Evolutionary conservation across 2,329 filamentous ascomycete genomes (phyloP).

Genomic region (Dactylonectria estremocensis): DNA sequence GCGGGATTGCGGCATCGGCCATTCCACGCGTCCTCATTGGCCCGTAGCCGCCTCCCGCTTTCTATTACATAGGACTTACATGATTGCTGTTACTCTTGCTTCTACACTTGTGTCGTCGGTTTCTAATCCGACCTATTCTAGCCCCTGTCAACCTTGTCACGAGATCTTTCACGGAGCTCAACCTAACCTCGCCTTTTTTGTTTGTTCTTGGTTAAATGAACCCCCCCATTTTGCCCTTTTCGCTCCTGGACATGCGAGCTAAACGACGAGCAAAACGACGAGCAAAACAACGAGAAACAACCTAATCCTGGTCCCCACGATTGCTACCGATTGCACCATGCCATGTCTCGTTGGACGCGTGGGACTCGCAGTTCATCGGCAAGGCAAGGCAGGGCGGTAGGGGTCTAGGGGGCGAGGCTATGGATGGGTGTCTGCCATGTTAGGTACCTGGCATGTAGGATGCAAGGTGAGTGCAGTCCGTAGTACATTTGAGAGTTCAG

Average conservation of each 20-base stretch:
- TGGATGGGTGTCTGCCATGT: slow-evolving; percentile 22
- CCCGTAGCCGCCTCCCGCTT: slow-evolving; percentile 45
- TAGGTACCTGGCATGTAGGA: slow-evolving; percentile 14
- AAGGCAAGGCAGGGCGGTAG: slow-evolving; percentile 17
- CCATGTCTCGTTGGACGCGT: slow-evolving; percentile 23
- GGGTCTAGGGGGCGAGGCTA: slow-evolving; percentile 2
- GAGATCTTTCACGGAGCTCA: slow-evolving; percentile 45
- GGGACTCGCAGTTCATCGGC: slow-evolving; percentile 20
- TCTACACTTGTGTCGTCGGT: slow-evolving; percentile 26
- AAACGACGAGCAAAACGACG: slow-evolving; percentile 1
- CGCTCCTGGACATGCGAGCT: neutral
- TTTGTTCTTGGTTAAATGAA: slow-evolving; percentile 41
- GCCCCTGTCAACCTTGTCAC: slow-evolving; percentile 43
- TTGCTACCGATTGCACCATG: slow-evolving; percentile 45
- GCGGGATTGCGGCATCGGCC: slow-evolving; percentile 41
- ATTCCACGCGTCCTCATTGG: slow-evolving; percentile 41
- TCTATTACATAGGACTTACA: slow-evolving; percentile 50
- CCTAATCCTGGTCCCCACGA: slow-evolving; percentile 42
- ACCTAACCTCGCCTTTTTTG: slow-evolving; percentile 32
- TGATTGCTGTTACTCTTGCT: slow-evolving; percentile 47
- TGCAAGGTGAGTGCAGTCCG: slow-evolving; percentile 12
- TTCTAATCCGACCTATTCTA: slow-evolving; percentile 37
- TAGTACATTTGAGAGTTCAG: slow-evolving; percentile 1
- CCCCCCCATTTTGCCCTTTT: slow-evolving; percentile 32
- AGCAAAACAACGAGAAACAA: slow-evolving; percentile 7